Evolutionary conservation across 208 protist genomes (phyloP).

Genomic region (Naegleria fowleri): DNA sequence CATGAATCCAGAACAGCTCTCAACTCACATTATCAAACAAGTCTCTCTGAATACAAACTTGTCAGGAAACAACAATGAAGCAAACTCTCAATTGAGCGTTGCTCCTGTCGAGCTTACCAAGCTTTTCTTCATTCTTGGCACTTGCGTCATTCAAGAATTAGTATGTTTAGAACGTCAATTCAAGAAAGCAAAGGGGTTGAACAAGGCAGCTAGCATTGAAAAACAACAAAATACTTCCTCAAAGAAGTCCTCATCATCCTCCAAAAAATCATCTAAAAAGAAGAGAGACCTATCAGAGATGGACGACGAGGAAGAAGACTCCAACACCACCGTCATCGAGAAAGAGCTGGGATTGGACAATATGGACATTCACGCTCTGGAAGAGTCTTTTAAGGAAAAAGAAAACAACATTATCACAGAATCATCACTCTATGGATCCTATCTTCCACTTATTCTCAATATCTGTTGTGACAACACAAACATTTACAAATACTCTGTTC

Average conservation of each 20-base stretch:
- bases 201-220: neutral
- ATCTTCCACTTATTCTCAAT: neutral
- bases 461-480: neutral
- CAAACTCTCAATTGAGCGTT: neutral
- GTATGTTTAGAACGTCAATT: neutral
- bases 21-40: neutral
- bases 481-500: neutral
- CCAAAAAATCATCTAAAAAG: neutral
- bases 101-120: neutral
- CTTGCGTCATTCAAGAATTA: neutral
- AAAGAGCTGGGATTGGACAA: constrained; percentile 16
- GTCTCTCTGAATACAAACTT: neutral
- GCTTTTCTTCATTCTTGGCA: neutral
- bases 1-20: neutral
- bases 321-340: neutral
- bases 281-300: neutral
- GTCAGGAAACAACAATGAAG: neutral
- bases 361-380: neutral
- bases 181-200: neutral
- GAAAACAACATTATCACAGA: neutral
- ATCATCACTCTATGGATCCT: neutral
- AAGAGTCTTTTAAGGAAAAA: neutral
- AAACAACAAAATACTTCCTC: neutral
- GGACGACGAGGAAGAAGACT: neutral
- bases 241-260: neutral